Percentiles rank a stretch among this genome's conserved stretches.
Evolutionary conservation across 306 rosid species (phyloP).

Genomic region (Quercus bicolor): DNA sequence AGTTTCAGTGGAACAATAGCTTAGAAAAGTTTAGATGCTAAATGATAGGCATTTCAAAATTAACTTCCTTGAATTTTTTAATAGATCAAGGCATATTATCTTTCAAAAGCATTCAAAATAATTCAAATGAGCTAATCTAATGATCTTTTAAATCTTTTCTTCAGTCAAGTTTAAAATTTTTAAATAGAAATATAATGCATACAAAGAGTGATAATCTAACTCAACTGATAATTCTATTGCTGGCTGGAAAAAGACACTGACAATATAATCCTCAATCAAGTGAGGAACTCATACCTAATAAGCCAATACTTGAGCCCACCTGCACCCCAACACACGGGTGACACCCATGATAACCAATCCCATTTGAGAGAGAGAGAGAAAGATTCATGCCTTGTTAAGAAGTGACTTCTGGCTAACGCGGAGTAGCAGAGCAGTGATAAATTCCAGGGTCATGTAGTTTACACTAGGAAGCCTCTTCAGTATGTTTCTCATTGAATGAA

Average conservation of each 20-base stretch:
- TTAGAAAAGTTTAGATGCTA: not conserved
- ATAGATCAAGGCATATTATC: not conserved
- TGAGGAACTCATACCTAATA: not conserved
- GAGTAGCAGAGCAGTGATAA: constrained; percentile 73
- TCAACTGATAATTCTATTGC: not conserved
- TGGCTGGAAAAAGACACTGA: not conserved
- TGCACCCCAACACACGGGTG: not conserved
- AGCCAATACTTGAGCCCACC: not conserved
- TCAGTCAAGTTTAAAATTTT: not conserved
- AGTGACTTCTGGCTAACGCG: constrained; percentile 87
- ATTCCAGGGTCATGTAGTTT: constrained; percentile 92
- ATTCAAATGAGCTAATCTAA: not conserved
- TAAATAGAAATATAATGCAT: not conserved
- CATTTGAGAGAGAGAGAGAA: constrained; percentile 14
- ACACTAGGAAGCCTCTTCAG: constrained; percentile 80
- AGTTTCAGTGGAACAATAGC: no score
- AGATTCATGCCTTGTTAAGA: constrained; percentile 72
- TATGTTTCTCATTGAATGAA: constrained; percentile 65
- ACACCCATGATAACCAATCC: not conserved
- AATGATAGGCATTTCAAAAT: not conserved
- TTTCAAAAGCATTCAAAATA: not conserved
- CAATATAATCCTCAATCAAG: not conserved
- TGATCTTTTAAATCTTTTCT: not conserved
- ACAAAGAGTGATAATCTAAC: not conserved
- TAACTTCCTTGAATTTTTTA: not conserved